phyloP scores from a whole-genome alignment of 164 flowering plant genomes.

The Cinnamomum chago region DNA sequence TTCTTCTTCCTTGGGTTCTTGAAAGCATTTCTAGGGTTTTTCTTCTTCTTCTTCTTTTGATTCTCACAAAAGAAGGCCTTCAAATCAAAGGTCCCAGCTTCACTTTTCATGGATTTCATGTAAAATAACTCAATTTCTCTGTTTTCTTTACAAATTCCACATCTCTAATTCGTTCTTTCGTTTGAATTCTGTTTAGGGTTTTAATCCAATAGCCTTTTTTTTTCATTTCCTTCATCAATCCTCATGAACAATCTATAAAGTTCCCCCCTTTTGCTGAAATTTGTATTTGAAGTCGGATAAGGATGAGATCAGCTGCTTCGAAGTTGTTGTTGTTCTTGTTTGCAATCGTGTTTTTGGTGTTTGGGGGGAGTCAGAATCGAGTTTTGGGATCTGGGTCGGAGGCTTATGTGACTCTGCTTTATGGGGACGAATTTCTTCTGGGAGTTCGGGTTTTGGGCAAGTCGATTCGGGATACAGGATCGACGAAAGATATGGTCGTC shows the following conservation, averaged over 20 bases:
- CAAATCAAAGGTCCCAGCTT: too few species aligned
- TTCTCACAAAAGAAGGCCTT: too few species aligned
- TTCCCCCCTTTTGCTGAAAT: neutral
- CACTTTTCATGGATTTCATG: too few species aligned
- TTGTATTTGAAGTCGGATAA: neutral
- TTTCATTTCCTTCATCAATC: neutral
- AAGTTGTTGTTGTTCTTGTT: conserved; percentile 3
- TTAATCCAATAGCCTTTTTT: neutral
- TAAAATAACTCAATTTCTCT: too few species aligned
- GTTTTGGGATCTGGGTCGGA: conserved; percentile 32
- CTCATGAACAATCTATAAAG: neutral
- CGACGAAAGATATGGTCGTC: conserved; percentile 84
- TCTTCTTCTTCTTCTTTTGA: too few species aligned
- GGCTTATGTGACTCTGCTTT: conserved; percentile 85
- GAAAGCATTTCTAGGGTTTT: too few species aligned
- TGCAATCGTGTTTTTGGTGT: conserved; percentile 7
- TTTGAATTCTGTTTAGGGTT: too few species aligned
- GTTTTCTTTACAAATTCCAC: too few species aligned
- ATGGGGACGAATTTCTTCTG: conserved; percentile 90
- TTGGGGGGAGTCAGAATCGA: conserved; percentile 7
- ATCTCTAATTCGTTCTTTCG: too few species aligned
- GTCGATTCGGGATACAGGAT: conserved; percentile 81
- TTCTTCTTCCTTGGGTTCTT: too few species aligned
- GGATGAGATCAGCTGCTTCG: conserved; percentile 16
- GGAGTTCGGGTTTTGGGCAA: conserved; percentile 95